Evolutionary conservation across 2,329 filamentous ascomycete genomes (phyloP).

Genomic region (Cytospora schulzeri): DNA sequence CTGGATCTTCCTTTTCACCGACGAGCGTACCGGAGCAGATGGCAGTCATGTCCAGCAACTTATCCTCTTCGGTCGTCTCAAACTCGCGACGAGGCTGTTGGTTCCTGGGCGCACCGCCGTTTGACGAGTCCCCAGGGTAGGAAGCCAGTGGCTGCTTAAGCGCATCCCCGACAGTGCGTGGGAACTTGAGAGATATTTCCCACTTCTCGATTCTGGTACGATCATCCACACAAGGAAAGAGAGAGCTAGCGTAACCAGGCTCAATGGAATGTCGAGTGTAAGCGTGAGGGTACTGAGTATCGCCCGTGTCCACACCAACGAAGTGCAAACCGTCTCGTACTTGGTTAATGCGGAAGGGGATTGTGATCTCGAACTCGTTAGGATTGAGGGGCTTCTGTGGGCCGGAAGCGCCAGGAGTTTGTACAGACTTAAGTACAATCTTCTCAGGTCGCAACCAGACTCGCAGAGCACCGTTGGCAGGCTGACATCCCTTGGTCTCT

Average conservation of each 20-base stretch:
- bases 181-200: constrained; percentile 85
- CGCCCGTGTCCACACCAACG: constrained; percentile 78
- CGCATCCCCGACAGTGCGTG: constrained; percentile 82
- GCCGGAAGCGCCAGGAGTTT: constrained; percentile 26
- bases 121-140: constrained; percentile 34
- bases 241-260: constrained; percentile 76
- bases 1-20: constrained; percentile 77
- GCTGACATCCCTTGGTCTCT: constrained; percentile 57
- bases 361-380: constrained; percentile 46
- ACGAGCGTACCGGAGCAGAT: constrained; percentile 88
- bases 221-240: constrained; percentile 94
- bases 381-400: constrained; percentile 23
- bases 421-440: constrained; percentile 33
- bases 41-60: constrained; percentile 83
- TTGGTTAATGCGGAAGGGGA: constrained; percentile 76
- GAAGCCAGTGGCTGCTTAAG: constrained; percentile 52
- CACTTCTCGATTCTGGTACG: constrained; percentile 74
- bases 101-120: constrained; percentile 40
- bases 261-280: constrained; percentile 83
- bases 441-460: constrained; percentile 44
- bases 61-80: constrained; percentile 72
- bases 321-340: constrained; percentile 90
- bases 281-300: constrained; percentile 84
- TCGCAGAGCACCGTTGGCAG: constrained; percentile 55
- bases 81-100: constrained; percentile 43